phyloP scores from a whole-genome alignment of 768 basidiomycete genomes.

The Podaxis sp. region DNA sequence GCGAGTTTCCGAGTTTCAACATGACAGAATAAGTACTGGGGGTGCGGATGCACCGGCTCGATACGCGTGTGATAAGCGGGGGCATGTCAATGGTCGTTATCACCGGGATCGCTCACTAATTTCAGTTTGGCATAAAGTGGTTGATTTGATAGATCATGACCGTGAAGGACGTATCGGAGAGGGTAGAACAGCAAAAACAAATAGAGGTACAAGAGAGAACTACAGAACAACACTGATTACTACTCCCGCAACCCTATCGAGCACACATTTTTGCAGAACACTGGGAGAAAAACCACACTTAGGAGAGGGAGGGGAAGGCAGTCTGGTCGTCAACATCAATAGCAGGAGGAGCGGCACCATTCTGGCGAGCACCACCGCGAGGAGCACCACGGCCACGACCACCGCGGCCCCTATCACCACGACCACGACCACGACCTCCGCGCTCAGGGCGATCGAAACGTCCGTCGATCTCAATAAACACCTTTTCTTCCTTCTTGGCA shows the following conservation, averaged over 20 bases:
- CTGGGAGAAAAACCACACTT: slow-evolving; percentile 18
- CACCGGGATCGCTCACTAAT: neutral
- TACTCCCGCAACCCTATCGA: slow-evolving; percentile 8
- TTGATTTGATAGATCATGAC: slow-evolving; percentile 17
- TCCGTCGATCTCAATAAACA: slow-evolving; percentile 89
- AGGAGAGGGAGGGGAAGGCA: slow-evolving; percentile 89
- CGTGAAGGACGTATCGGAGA: slow-evolving; percentile 18
- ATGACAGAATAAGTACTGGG: neutral
- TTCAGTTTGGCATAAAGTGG: slow-evolving; percentile 1
- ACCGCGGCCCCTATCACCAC: slow-evolving; percentile 47
- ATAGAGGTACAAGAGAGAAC: slow-evolving; percentile 2
- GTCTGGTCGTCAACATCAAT: slow-evolving; percentile 80
- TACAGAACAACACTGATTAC: slow-evolving; percentile 3
- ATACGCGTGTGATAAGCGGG: slow-evolving; percentile 12
- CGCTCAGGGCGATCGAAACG: slow-evolving; percentile 83
- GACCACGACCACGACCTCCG: slow-evolving; percentile 54
- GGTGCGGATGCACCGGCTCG: neutral
- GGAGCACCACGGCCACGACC: slow-evolving; percentile 45
- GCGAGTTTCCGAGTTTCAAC: neutral
- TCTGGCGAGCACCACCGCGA: slow-evolving; percentile 46
- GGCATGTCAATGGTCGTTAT: neutral
- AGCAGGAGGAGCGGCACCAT: slow-evolving; percentile 33
- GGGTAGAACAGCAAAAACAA: slow-evolving; percentile 6
- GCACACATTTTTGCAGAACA: slow-evolving; percentile 4
- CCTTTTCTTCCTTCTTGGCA: slow-evolving; percentile 86